These are phyloP conservation scores for Picea glauca DNA, from an alignment of 75 land plant species.

Conservation along the genomic window DNA sequence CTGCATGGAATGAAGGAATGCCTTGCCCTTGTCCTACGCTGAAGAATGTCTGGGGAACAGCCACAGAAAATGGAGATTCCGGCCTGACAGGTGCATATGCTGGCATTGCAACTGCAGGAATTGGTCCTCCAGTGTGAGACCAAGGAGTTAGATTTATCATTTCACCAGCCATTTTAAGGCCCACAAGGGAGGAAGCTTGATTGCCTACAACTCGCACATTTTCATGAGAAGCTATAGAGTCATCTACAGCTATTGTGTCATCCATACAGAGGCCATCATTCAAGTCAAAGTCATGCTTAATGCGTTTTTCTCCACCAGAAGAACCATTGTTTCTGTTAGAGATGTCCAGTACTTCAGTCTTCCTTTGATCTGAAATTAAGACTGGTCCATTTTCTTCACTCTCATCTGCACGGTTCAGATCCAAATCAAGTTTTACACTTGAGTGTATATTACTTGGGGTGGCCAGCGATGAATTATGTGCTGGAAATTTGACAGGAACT, in stretches of 20 bases:
- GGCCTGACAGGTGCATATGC: slow-evolving; percentile 17
- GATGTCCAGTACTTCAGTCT: background rate
- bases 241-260: slow-evolving; percentile 10
- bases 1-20: slow-evolving; percentile 14
- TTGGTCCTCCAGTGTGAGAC: slow-evolving; percentile 14
- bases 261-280: slow-evolving; percentile 41
- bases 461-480: background rate
- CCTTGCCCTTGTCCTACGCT: slow-evolving; percentile 6
- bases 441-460: slow-evolving; percentile 46
- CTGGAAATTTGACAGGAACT: background rate
- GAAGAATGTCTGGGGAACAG: slow-evolving; percentile 9
- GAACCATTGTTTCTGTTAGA: background rate
- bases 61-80: slow-evolving; percentile 6
- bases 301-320: background rate
- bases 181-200: background rate
- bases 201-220: background rate
- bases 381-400: slow-evolving; percentile 23
- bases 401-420: slow-evolving; percentile 46
- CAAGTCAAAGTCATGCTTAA: slow-evolving; percentile 37
- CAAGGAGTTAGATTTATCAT: slow-evolving; percentile 19
- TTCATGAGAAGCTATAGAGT: slow-evolving; percentile 1
- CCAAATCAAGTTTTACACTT: slow-evolving; percentile 32
- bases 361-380: slow-evolving; percentile 8
- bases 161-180: slow-evolving; percentile 10
- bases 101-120: slow-evolving; percentile 13